Conservation (phyloP, 345 rosid genomes). For the Fremontodendron californicum region DNA sequence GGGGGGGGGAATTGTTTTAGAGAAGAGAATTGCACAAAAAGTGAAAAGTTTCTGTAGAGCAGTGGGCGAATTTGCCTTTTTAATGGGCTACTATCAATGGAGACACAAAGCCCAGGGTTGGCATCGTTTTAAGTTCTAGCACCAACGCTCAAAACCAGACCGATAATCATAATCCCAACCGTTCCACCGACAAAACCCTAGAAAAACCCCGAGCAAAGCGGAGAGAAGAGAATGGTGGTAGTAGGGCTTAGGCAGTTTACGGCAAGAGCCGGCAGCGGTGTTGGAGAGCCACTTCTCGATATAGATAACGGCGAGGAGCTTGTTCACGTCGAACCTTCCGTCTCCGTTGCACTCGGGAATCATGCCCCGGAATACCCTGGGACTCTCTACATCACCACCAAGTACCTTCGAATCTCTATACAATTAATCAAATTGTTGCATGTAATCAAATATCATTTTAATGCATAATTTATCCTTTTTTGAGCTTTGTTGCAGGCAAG, state of each 20-base stretch:
- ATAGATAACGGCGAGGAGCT: constrained; percentile 65
- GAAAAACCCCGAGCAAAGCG: constrained; percentile 10
- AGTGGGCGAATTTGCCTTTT: too few relatives aligned
- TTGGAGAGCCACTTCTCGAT: constrained; percentile 65
- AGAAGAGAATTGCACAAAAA: too few relatives aligned
- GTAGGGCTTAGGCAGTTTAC: too few relatives aligned
- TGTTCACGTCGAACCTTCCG: constrained; percentile 61
- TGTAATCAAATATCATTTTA: constrained; percentile 9
- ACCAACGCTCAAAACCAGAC: constrained; percentile 1
- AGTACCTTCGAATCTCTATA: constrained; percentile 27
- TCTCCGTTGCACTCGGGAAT: constrained; percentile 68
- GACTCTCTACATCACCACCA: constrained; percentile 81
- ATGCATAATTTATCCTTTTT: constrained; percentile 14
- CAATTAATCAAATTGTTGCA: not conserved
- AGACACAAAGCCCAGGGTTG: not conserved
- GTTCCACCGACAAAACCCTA: too few relatives aligned
- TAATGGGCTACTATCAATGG: too few relatives aligned
- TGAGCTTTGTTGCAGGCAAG: constrained; percentile 61
- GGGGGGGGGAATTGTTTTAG: too few relatives aligned
- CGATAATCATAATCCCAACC: not conserved
- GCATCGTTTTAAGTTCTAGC: not conserved
- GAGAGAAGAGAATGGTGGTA: constrained; percentile 56
- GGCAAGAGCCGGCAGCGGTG: constrained; percentile 51
- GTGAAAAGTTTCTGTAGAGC: too few relatives aligned
- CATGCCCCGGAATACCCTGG: constrained; percentile 66